These are phyloP conservation scores for Musa acuminata DNA, from an alignment of 176 grass and related monocot genomes.

Conservation along the genomic window DNA sequence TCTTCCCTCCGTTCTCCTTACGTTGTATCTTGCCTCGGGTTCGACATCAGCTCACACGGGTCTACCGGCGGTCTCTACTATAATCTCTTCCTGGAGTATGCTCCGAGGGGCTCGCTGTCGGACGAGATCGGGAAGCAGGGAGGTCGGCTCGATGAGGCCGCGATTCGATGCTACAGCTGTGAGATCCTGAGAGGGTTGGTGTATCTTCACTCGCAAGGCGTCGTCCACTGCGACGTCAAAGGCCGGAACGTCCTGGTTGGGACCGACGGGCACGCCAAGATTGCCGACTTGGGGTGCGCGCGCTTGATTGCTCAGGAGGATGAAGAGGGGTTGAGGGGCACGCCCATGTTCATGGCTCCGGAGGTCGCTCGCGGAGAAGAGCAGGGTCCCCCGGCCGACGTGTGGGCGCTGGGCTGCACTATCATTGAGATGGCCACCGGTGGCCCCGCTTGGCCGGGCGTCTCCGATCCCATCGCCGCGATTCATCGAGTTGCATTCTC, in stretches of 20 bases:
- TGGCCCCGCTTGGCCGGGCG: background rate
- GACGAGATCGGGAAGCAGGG: background rate
- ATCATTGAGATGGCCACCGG: slow-evolving; percentile 12
- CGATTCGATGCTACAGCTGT: background rate
- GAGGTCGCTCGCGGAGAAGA: slow-evolving; percentile 7
- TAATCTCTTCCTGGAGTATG: slow-evolving; percentile 14
- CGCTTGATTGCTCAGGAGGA: background rate
- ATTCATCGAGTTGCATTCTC: slow-evolving; percentile 10
- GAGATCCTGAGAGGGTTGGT: background rate
- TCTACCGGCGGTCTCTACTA: background rate
- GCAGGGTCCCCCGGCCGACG: slow-evolving; percentile 7
- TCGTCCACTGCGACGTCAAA: slow-evolving; percentile 17
- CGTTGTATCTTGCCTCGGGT: slow-evolving; percentile 12
- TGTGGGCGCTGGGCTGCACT: slow-evolving; percentile 13
- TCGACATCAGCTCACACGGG: background rate
- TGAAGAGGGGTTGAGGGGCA: background rate
- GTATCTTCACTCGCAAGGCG: background rate
- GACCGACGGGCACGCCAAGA: background rate
- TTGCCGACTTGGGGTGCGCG: slow-evolving; percentile 12
- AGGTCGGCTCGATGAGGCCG: background rate
- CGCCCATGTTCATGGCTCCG: slow-evolving; percentile 16
- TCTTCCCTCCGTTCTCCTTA: background rate
- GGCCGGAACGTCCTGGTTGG: slow-evolving; percentile 2
- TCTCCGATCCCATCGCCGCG: background rate
- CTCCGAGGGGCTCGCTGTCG: background rate